phyloP scores from a whole-genome alignment of 2,329 filamentous ascomycete species.

The Aplosporella prunicola region DNA sequence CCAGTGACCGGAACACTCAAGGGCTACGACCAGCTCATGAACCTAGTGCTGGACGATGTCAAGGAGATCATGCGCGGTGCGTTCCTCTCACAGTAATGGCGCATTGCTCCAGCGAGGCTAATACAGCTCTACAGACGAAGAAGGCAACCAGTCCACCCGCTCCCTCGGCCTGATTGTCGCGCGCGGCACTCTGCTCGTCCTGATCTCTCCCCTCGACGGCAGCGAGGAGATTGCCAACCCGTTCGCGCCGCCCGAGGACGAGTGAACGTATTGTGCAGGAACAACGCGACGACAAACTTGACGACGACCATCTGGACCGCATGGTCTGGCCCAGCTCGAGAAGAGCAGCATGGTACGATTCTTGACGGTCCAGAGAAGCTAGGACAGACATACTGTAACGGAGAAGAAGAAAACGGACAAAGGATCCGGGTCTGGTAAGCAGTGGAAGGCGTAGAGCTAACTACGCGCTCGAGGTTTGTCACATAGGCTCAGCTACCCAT shows the following conservation, averaged over 20 bases:
- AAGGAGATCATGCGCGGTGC: constrained; percentile 80
- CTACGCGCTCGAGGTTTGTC: no score
- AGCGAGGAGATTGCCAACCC: constrained; percentile 95
- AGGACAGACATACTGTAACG: no score
- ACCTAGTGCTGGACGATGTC: constrained; percentile 89
- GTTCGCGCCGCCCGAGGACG: constrained; percentile 67
- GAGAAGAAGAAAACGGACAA: no score
- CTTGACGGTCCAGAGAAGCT: no score
- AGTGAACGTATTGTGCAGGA: no score
- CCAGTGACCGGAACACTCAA: constrained; percentile 81
- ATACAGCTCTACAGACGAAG: constrained; percentile 57
- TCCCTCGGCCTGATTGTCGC: constrained; percentile 78
- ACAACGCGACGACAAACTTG: no score
- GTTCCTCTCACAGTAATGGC: constrained; percentile 17
- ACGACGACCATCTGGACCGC: no score
- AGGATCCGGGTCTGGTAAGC: no score
- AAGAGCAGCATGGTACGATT: no score
- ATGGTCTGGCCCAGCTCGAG: no score
- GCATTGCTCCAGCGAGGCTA: not conserved
- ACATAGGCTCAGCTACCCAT: no score
- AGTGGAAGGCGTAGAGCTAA: no score
- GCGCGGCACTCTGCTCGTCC: constrained; percentile 81
- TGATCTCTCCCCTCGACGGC: constrained; percentile 86
- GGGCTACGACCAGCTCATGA: constrained; percentile 96
- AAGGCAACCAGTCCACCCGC: constrained; percentile 76